phyloP scores from a whole-genome alignment of 768 basidiomycete genomes.

The Dacryopinax spathularia region DNA sequence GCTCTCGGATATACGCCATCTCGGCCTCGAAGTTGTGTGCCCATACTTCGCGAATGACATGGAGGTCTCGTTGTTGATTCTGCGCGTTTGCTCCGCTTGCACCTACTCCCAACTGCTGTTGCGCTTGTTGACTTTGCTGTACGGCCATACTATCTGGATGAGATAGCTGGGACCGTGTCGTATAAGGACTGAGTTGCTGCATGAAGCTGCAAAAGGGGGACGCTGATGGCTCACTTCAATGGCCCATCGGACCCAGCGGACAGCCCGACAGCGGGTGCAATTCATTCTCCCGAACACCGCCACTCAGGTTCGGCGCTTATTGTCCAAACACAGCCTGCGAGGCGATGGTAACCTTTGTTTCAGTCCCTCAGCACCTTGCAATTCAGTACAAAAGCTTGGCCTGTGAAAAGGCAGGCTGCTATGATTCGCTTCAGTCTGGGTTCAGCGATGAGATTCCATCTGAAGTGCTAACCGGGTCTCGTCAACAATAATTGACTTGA shows the following conservation, averaged over 20 bases:
- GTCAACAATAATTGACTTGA: too few relatives aligned
- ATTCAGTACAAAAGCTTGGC: not conserved
- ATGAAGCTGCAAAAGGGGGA: not conserved
- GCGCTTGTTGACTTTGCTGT: not conserved
- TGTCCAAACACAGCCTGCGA: not conserved
- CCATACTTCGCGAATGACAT: constrained; percentile 82
- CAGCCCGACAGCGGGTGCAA: not conserved
- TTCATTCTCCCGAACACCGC: not conserved
- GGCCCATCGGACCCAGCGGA: not conserved
- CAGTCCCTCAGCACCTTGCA: not conserved
- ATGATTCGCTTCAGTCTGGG: not conserved
- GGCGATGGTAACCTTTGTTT: not conserved
- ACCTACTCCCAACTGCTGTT: not conserved
- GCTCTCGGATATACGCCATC: constrained; percentile 72
- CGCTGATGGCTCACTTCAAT: not conserved
- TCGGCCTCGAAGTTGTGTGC: constrained; percentile 81
- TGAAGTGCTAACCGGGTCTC: too few relatives aligned
- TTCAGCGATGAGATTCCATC: too few relatives aligned
- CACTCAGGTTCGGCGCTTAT: not conserved
- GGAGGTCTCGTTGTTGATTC: not conserved
- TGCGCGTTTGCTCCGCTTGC: not conserved
- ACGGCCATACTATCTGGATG: not conserved
- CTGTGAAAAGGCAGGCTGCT: not conserved
- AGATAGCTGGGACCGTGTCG: constrained; percentile 1
- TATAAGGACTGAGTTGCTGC: not conserved